phyloP scores from a whole-genome alignment of 306 rosid species.

The Oemleria cerasiformis region DNA sequence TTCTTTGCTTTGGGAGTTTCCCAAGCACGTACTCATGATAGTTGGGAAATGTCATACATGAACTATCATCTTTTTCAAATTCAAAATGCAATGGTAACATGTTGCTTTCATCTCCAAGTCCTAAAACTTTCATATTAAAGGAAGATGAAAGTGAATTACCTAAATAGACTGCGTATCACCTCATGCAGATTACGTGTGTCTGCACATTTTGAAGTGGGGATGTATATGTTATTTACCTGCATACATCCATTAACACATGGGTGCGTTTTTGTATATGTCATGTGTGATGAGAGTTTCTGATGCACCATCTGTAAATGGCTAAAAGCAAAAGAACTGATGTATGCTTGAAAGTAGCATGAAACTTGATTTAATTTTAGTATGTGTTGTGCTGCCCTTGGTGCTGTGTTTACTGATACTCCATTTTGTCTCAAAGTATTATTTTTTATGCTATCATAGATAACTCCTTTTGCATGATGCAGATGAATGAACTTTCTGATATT shows the following conservation, averaged over 20 bases:
- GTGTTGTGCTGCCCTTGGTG: conserved; percentile 7
- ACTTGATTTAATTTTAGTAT: neutral
- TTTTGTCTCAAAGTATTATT: conserved; percentile 1
- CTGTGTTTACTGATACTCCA: neutral
- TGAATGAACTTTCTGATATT: conserved; percentile 92
- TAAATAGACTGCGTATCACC: neutral
- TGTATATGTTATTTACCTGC: neutral
- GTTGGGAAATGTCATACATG: neutral
- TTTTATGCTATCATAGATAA: conserved; percentile 15
- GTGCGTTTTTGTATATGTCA: neutral
- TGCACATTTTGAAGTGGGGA: neutral
- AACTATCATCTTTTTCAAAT: conserved; percentile 1
- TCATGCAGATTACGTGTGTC: neutral
- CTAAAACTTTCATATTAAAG: neutral
- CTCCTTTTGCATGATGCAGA: conserved; percentile 49
- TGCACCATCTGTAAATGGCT: neutral
- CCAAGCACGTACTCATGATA: neutral
- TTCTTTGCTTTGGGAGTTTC: conserved; percentile 10
- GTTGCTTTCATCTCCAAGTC: neutral
- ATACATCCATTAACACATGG: no score
- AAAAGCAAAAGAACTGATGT: neutral
- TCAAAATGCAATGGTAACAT: neutral
- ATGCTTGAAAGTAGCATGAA: conserved; percentile 2
- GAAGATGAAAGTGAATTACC: neutral
- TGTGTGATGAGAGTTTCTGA: neutral